These are phyloP conservation scores for Suillus bovinus DNA, from an alignment of 768 basidiomycete genomes.

Conservation along the genomic window DNA sequence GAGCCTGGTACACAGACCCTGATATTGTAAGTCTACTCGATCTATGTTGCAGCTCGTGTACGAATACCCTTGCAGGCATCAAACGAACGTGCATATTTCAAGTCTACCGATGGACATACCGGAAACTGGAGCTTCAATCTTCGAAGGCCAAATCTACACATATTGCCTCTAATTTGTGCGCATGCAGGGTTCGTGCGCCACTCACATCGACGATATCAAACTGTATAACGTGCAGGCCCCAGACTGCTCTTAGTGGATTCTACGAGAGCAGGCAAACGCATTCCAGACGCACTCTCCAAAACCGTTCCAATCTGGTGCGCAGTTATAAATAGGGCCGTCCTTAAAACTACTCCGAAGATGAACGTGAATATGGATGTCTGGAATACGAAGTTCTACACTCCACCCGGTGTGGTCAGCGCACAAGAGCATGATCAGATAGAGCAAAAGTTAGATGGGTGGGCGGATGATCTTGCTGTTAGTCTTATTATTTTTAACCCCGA, in stretches of 20 bases:
- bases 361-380: constrained; percentile 34
- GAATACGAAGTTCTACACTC: constrained; percentile 67
- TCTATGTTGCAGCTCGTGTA: constrained; percentile 6
- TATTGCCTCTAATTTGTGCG: constrained; percentile 58
- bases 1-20: constrained; percentile 91
- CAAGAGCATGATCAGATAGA: constrained; percentile 86
- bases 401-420: constrained; percentile 62
- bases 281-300: constrained; percentile 92
- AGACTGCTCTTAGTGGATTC: constrained; percentile 91
- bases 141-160: constrained; percentile 79
- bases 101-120: constrained; percentile 88
- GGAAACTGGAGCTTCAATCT: constrained; percentile 86
- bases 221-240: constrained; percentile 1
- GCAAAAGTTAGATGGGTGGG: constrained; percentile 64
- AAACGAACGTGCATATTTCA: constrained; percentile 68
- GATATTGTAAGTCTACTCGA: constrained; percentile 42
- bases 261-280: constrained; percentile 88
- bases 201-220: background rate
- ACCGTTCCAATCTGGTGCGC: constrained; percentile 96
- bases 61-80: constrained; percentile 19
- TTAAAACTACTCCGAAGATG: constrained; percentile 13
- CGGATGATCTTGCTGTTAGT: constrained; percentile 62
- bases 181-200: constrained; percentile 52
- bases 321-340: constrained; percentile 72
- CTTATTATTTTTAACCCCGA: background rate